A percentile compares a stretch with the other conserved stretches of the same genome.
phyloP scores from a whole-genome alignment of 768 basidiomycete species.

The Boletus subcaerulescens region DNA sequence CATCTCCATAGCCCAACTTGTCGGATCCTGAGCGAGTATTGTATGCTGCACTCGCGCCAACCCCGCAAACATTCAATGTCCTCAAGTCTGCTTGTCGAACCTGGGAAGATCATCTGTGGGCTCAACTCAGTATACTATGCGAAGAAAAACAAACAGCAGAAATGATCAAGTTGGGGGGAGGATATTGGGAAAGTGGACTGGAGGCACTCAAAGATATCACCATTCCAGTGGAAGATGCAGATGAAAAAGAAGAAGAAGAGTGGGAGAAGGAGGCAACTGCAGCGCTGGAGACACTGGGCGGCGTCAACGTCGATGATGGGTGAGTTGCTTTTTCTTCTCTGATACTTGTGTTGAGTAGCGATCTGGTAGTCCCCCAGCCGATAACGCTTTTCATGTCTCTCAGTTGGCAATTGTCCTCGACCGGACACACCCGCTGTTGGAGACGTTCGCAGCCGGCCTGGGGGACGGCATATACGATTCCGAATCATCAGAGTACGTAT shows the following conservation, averaged over 20 bases:
- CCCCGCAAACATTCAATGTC: slow-evolving; percentile 57
- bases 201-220: slow-evolving; percentile 42
- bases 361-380: slow-evolving; percentile 49
- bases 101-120: slow-evolving; percentile 98
- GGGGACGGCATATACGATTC: slow-evolving; percentile 47
- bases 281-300: slow-evolving; percentile 56
- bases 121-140: slow-evolving; percentile 74
- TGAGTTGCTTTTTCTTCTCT: slow-evolving; percentile 27
- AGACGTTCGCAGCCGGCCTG: slow-evolving; percentile 62
- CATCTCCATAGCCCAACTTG: slow-evolving; percentile 45
- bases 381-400: slow-evolving; percentile 78
- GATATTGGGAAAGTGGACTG: slow-evolving; percentile 77
- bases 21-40: slow-evolving; percentile 76
- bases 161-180: slow-evolving; percentile 59
- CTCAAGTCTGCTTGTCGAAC: slow-evolving; percentile 76
- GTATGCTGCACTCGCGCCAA: slow-evolving; percentile 83
- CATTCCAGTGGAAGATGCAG: slow-evolving; percentile 24
- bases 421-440: slow-evolving; percentile 62
- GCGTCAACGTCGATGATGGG: slow-evolving; percentile 64
- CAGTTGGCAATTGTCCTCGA: slow-evolving; percentile 78
- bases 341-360: slow-evolving; percentile 1
- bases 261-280: slow-evolving; percentile 66
- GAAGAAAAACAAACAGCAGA: slow-evolving; percentile 77
- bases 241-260: slow-evolving; percentile 45
- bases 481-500: slow-evolving; percentile 54